These are phyloP conservation scores for Lepidium aucheri DNA, from an alignment of 345 rosid species.

Conservation along the genomic window DNA sequence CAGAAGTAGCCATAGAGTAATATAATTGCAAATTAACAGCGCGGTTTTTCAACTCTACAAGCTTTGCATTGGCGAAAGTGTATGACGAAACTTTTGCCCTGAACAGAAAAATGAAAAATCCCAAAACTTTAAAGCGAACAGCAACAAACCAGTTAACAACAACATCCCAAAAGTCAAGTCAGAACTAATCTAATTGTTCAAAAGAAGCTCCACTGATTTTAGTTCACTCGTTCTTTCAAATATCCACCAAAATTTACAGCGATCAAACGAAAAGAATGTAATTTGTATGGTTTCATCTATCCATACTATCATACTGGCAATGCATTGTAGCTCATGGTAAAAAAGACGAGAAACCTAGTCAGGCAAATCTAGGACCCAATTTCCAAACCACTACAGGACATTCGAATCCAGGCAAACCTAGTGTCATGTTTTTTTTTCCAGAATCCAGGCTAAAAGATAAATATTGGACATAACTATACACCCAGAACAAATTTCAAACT, in stretches of 20 bases:
- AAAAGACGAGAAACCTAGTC: background rate
- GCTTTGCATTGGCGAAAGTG: constrained; percentile 5
- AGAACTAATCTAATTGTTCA: background rate
- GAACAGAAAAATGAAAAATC: background rate
- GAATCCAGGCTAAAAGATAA: no score
- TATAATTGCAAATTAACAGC: background rate
- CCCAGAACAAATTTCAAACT: background rate
- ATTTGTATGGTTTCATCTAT: background rate
- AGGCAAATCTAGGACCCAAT: background rate
- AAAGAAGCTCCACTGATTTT: background rate
- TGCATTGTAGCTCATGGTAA: background rate
- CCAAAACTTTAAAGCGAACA: background rate
- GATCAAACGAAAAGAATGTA: background rate
- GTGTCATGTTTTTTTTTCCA: no score
- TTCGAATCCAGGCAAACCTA: no score
- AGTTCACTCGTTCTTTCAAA: background rate
- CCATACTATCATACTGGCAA: background rate
- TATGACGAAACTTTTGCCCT: constrained; percentile 9
- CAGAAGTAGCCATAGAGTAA: constrained; percentile 29
- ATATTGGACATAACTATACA: background rate
- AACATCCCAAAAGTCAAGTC: background rate
- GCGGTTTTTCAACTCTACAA: constrained; percentile 1
- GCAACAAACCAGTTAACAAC: background rate
- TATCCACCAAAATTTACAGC: background rate
- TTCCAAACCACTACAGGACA: background rate